Evolutionary conservation across 208 protist genomes (phyloP), one percentile per base, ranked within the genome.

Genomic region (Crithidia brevicula): DNA sequence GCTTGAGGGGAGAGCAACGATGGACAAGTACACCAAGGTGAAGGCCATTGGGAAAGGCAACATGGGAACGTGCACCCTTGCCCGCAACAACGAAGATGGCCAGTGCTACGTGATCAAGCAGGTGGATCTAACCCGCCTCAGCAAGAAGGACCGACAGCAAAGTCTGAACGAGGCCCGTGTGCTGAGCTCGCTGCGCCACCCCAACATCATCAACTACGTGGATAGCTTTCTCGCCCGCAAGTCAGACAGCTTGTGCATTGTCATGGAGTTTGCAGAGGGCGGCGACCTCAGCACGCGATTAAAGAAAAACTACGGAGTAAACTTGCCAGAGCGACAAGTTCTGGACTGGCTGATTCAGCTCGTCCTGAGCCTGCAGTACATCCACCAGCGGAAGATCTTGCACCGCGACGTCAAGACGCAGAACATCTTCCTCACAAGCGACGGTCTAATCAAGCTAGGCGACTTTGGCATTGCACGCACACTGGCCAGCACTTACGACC

Each of bases 71-170:
- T 97, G 92, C 54, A 87, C 85, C 11, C 81, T 98, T 3, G 93
- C 87, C 10, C 86, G 89, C 54, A 94, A 95, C 77, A 97, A 96
- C 64, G 89, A 96, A 18, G 91, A 98, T 53, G 89, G 88, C 16
- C 91, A 93, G 68, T 92, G 86, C 46, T 98, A 97, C 68, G 93
- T 98, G 9, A 97, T 98, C 53, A 98, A 98, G 73, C 93, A 97
- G 67, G 89, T 98, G 4, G 91, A 97, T 60, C 78, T 98, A 20
- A 88, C 85, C 0, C 70, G 82, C 4, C 88, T 98, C 81, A 94
- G 79, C 71, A 95, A 88, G 59, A 96, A 93, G 57, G 91, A 98
- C 46, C 75, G 92, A 10, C 81, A 95, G 33, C 89, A 97, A 51
- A 92, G 90, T 63, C 77, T 98, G 20, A 98, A 98, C 62, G 95